Evolutionary conservation across 2,329 filamentous ascomycete genomes (phyloP).

Genomic region (Aspergillus pseudoterreus): DNA sequence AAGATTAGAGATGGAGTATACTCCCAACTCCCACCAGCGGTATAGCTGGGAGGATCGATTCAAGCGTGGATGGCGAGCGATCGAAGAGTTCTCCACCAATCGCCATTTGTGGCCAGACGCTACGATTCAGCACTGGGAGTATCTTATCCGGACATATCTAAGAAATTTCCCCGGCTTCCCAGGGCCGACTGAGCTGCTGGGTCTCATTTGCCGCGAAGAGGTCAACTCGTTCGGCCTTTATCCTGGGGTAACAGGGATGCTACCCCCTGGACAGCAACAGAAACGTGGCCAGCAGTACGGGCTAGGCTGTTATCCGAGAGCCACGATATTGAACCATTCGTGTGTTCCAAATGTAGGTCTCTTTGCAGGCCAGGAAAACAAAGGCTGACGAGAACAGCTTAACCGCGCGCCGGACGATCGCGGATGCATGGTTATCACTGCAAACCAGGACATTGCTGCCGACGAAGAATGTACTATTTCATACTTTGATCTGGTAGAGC

Average conservation of each 20-base stretch:
- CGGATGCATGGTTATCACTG: conserved; percentile 1
- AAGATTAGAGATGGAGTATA: neutral
- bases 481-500: conserved; percentile 1
- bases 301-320: neutral
- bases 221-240: neutral
- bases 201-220: neutral
- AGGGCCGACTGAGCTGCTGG: neutral
- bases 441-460: neutral
- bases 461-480: conserved; percentile 2
- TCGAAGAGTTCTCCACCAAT: neutral
- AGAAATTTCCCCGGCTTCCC: neutral
- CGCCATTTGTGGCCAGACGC: neutral
- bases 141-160: neutral
- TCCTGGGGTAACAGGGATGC: neutral
- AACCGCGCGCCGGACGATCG: neutral
- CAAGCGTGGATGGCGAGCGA: neutral
- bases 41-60: neutral
- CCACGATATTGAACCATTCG: conserved; percentile 1
- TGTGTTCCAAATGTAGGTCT: conserved; percentile 5
- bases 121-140: neutral
- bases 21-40: neutral
- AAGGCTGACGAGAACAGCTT: neutral
- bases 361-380: neutral
- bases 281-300: neutral
- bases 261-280: neutral